Base-by-base conservation (phyloP, 1,139 yeast genomes). In the Protomyces inouyei region DNA sequence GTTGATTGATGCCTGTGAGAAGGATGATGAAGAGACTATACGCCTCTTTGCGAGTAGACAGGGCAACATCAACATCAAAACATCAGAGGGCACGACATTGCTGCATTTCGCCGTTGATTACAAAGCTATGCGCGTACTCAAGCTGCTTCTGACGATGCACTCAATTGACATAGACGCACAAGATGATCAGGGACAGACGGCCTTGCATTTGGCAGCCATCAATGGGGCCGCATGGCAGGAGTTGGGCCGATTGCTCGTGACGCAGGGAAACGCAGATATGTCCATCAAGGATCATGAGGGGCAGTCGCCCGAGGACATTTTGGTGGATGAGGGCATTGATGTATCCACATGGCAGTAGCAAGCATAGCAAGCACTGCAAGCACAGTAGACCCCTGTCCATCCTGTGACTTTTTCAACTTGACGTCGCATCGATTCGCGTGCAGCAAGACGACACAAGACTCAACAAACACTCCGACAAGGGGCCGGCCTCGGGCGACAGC, bases 51-150 rank as follows among this genome's bases (percentile, higher is more conserved):
- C 54, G 4, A 8, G 37, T 10, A 5, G 18, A 2, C 57, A 51
- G 3, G 63, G 63, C n/a, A 43, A 52, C 40, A 43, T 59, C 36
- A 43, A 59, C 18, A 32, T 43, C 18, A 25, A 52, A 43, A 59
- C 53, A 3, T 40, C 40, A n/a, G 57, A 59, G 35, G 63, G 63
- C 25, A 38, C 63, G 16, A 59, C 40, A 12, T 37, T 59, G 16
- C 38, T 59, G 32, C 63, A 59, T 28, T 59, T 59, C 45, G 63
- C 63, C 12, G 63, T 43, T 10, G 63, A 59, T 28, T 6, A 40
- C 18, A 18, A 52, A 16, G 45, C 63, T 25, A n/a, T 52, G 45
- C 40, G 14, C 4, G 54, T 59, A 18, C 45, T 59, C 25, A 14
- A 52, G n/a, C 6, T 43, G 23, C 48, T 59, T 16, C 43, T 59